Base-by-base conservation (phyloP, 2,329 filamentous ascomycete genomes). In the Monosporascus cannonballus region DNA sequence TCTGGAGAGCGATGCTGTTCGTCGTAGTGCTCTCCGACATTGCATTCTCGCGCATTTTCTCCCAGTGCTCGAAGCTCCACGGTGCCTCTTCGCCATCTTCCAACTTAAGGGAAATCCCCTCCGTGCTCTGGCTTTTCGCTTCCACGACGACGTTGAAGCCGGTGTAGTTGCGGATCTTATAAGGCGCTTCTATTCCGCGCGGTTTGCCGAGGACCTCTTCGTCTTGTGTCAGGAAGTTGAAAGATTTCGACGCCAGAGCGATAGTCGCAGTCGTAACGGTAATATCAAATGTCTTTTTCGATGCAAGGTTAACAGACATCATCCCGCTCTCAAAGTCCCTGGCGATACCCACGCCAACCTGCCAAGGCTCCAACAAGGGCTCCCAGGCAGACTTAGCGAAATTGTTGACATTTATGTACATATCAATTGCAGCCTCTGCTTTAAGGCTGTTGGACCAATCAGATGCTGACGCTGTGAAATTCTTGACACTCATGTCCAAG, bases 351-450 rank as follows among this genome's bases (percentile, higher is more conserved):
- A 99, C 84, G 2, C 91, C 91, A n/a, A 97, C 78, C 59, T 93
- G 85, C 94, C 94, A 99, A 7, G 95, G 95, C 68, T 99, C 94
- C 25, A 99, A 84, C 36, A 99, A 73, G 3, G 94, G 94, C 69
- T 99, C 94, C 94, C 94, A 99, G 3, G 91, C 90, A 0, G 94
- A 99, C 69, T 99, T 99, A 15, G 94, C 94, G 72, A 99, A 99
- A 71, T 99, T 99, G 77, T 96, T 99, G 25, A 99, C 87, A 64
- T 97, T 99, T 62, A 95, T 83, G 69, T 96, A 96, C 58, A 93
- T 90, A 57, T 96, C 90, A 47, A 99, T 85, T n/a, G 84, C 87
- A 0, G 90, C 89, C 65, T 96, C 90, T 0, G 90, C 93, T 63
- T 86, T 91, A 69, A 99, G 78, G 22, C 86, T 87, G 5, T 85